phyloP scores from a whole-genome alignment of 108 stramenopile species.

The Nannochloropsis oceanica region DNA sequence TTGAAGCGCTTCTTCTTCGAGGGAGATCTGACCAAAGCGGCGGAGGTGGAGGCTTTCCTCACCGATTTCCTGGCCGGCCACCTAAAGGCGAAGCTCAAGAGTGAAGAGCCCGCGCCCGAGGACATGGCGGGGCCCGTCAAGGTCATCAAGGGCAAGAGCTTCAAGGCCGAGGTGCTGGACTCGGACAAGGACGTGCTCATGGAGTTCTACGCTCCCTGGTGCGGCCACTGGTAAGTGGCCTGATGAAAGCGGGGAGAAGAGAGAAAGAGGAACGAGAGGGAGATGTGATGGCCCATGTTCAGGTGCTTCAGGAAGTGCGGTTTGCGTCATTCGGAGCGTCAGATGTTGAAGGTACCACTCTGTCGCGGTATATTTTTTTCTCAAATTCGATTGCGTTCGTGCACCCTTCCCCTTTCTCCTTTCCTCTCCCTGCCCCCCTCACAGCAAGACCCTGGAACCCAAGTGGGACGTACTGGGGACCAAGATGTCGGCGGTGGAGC shows the following conservation, averaged over 20 bases:
- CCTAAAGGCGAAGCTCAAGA: constrained; percentile 37
- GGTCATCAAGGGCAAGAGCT: constrained; percentile 38
- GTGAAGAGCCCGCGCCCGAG: constrained; percentile 33
- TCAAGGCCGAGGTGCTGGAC: constrained; percentile 19
- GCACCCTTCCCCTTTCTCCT: neutral
- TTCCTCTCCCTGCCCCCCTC: neutral
- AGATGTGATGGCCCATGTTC: neutral
- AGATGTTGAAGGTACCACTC: too few species aligned
- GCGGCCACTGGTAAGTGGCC: constrained; percentile 46
- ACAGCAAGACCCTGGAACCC: constrained; percentile 1
- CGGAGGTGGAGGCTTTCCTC: constrained; percentile 14
- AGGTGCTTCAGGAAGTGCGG: too few species aligned
- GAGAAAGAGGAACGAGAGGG: neutral
- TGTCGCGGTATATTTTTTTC: too few species aligned
- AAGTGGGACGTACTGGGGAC: constrained; percentile 42
- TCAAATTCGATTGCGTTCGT: too few species aligned
- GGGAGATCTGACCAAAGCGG: constrained; percentile 12
- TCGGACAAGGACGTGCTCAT: constrained; percentile 47
- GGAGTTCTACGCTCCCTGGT: constrained; percentile 62
- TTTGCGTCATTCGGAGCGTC: too few species aligned
- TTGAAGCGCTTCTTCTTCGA: constrained; percentile 37
- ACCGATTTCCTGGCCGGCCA: constrained; percentile 15
- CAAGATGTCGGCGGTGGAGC: constrained; percentile 27
- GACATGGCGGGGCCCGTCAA: constrained; percentile 26
- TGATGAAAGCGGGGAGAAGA: neutral